phyloP scores from a whole-genome alignment of 441 rosid species.

The Aquilaria agallochum region DNA sequence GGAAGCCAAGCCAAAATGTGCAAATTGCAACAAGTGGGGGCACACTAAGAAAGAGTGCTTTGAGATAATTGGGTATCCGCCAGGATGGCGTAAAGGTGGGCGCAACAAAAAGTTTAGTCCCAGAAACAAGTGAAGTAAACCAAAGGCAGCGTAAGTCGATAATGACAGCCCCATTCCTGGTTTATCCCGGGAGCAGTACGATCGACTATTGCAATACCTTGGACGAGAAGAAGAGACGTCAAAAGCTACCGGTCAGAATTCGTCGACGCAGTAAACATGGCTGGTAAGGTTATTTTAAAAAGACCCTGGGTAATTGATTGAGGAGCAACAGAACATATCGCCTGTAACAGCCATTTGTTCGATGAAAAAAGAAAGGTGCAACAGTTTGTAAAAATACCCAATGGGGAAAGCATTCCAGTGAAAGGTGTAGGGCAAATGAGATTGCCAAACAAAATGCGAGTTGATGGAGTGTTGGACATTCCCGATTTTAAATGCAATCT shows the following conservation, averaged over 20 bases:
- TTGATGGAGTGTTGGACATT: neutral
- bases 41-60: neutral
- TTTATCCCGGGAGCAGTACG: neutral
- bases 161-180: neutral
- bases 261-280: neutral
- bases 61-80: neutral
- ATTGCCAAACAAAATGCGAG: neutral
- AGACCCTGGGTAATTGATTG: neutral
- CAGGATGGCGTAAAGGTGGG: neutral
- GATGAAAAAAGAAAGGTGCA: neutral
- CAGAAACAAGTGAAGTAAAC: too few species aligned
- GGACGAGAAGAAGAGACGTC: neutral
- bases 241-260: neutral
- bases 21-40: neutral
- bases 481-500: neutral
- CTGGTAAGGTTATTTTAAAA: neutral
- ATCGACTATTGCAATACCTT: neutral
- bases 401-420: neutral
- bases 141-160: neutral
- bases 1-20: neutral
- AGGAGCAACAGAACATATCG: neutral
- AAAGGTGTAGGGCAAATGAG: neutral
- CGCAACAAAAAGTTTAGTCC: neutral
- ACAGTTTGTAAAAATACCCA: neutral
- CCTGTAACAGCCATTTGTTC: neutral